Evolutionary conservation across 179 eudicot genomes (phyloP).

Genomic region (Pouteria campechiana): DNA sequence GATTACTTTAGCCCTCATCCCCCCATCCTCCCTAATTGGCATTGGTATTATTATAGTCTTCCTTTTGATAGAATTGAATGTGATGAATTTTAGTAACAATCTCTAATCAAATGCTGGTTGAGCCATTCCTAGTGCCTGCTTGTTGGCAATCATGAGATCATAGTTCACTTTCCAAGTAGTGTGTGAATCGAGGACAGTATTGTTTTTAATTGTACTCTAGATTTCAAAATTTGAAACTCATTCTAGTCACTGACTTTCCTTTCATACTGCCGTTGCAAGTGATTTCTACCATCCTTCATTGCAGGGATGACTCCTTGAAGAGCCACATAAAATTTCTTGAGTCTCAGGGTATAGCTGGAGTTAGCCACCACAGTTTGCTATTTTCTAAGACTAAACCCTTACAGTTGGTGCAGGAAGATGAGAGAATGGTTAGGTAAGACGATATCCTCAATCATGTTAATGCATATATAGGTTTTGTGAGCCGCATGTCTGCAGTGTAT

Average conservation of each 20-base stretch:
- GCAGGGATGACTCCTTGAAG: conserved; percentile 62
- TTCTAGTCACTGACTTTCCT: neutral
- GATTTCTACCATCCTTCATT: too few species aligned
- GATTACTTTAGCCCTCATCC: too few species aligned
- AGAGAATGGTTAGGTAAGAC: conserved; percentile 44
- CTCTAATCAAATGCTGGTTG: too few species aligned
- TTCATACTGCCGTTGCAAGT: too few species aligned
- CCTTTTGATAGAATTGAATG: too few species aligned
- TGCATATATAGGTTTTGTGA: neutral
- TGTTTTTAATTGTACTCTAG: neutral
- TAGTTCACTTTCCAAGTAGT: neutral
- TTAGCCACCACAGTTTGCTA: conserved; percentile 91
- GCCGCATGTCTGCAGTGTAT: neutral
- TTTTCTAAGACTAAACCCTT: conserved; percentile 83
- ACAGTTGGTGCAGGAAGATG: conserved; percentile 30
- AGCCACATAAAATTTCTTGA: conserved; percentile 67
- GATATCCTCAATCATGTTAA: neutral
- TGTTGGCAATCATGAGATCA: neutral
- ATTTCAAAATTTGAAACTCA: neutral
- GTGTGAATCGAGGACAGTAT: neutral
- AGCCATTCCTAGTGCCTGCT: neutral
- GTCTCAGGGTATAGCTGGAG: conserved; percentile 83
- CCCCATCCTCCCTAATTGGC: too few species aligned
- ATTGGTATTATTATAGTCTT: too few species aligned
- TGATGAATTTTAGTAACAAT: too few species aligned